Conservation (phyloP, 208 protist genomes). For the Eutreptiella sp. region DNA sequence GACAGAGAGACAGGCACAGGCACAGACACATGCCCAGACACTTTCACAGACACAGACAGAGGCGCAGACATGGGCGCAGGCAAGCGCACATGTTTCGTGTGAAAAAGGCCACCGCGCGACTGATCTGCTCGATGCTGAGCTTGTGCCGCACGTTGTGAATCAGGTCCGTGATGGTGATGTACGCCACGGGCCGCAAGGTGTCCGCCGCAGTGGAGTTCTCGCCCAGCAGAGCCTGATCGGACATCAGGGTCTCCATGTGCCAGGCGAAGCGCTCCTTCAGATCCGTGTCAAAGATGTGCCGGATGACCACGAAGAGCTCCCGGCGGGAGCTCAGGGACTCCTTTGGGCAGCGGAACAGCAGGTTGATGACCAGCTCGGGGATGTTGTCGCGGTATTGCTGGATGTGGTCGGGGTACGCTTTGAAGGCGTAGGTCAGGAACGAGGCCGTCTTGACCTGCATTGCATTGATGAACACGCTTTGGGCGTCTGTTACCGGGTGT, state of each 20-base stretch:
- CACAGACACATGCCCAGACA: too few species aligned
- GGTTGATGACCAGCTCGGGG: not conserved
- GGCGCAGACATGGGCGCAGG: too few species aligned
- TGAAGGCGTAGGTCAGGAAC: not conserved
- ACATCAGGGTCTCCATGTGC: not conserved
- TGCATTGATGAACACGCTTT: too few species aligned
- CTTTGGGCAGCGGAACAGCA: conserved; percentile 9
- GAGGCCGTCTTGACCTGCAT: conserved; percentile 12
- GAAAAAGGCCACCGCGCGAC: not conserved
- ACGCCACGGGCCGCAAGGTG: conserved; percentile 13
- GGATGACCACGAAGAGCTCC: conserved; percentile 13
- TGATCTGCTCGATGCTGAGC: not conserved
- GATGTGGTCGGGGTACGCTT: not conserved
- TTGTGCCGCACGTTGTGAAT: not conserved
- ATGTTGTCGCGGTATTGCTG: not conserved
- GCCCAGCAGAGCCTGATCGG: conserved; percentile 8
- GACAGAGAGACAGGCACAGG: too few species aligned
- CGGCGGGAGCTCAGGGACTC: not conserved
- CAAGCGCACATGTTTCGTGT: conserved; percentile 4
- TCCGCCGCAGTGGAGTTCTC: not conserved
- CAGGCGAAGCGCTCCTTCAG: not conserved
- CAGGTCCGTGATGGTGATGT: conserved; percentile 14
- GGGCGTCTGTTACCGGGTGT: too few species aligned
- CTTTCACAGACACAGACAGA: too few species aligned
- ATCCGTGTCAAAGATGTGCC: conserved; percentile 11